Base-by-base conservation (phyloP, 1,139 yeast genomes). In the Geotrichum australiense region DNA sequence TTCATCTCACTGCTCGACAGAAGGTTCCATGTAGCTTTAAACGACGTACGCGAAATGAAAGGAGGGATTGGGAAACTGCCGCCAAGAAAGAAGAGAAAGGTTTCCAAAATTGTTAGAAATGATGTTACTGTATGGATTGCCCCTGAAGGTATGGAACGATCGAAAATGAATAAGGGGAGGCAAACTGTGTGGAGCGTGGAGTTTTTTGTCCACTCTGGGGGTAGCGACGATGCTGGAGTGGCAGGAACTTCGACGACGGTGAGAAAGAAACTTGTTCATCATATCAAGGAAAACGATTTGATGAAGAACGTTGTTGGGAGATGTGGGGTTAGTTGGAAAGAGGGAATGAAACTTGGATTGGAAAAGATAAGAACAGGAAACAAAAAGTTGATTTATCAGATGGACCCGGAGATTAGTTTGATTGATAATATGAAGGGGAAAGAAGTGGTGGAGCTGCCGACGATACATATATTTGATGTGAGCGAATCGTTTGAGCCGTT, bases 61-160 rank as follows among this genome's bases (percentile, higher is more conserved):
- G n/a, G n/a, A n/a, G n/a, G n/a, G n/a, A n/a, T n/a, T n/a, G n/a
- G n/a, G n/a, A 42, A 42, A 21, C 25, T 39, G 33, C 42, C 45
- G 4, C 24, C 33, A 20, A 16, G 22, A 25, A 41, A 31, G 29
- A 37, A 26, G 28, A 35, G 19, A 25, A 33, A 34, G 40, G 26
- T 25, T 34, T 43, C 27, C n/a, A n/a, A n/a, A n/a, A 49, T 48
- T 32, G 43, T 46, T 20, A 23, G 44, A 22, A 65, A 78, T 49
- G 82, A 80, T 5, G 82, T 74, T 4, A 61, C 64, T 14, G 71
- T 80, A 22, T 59, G 61, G 31, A 56, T 63, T 37, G 59, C 83
- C 22, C 95, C 96, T 0, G 63, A 66, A 12, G 95, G 94, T 0
- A 84, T 87, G 94, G 71, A 78, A 20, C 64, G 96, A 42, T 70